Base-by-base conservation (phyloP, 192 early-diverging fungal species). In the Gigaspora rosea region DNA sequence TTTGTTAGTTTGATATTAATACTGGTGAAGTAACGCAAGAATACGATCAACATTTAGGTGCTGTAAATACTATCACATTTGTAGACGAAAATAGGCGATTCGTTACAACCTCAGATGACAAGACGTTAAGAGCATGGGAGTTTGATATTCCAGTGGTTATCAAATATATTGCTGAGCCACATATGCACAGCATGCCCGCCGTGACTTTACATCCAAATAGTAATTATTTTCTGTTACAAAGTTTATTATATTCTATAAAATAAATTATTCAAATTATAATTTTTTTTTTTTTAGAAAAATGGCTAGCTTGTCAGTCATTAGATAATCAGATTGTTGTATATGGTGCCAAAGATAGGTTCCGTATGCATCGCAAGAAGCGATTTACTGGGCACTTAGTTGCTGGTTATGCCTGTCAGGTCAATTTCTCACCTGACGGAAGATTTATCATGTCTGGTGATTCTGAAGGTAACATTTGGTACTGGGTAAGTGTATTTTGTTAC, bases 61-160 rank as follows among this genome's bases (percentile, higher is more conserved):
- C 96, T 4, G 92, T 99, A 57, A 99, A 98, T 79, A 94, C 95
- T 46, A 94, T 99, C 74, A 98, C 96, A 0, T 99, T 99, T 87
- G 91, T 97, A 13, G 96, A 98, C 77, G 92, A 95, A 12, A 94
- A 94, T 82, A 85, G 96, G 57, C 87, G 96, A 36, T 99, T 99
- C 76, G 91, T 99, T 47, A 94, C 95, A 12, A 97, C 98, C 4
- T 94, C 91, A 47, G 97, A 99, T 82, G 98, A 99, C 86, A 99
- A 99, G 83, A 94, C 94, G 20, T 81, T 99, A 73, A 91, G 98
- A 58, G 95, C 92, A 63, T 99, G 98, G 98, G 98, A 99, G 85
- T 97, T 89, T 80, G 97, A 94, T 76, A 99, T 99, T 78, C 98
- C 98, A 4, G 95, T 99, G 4, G 95, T 97, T 49, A 97, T 99